phyloP scores from a whole-genome alignment of 345 rosid species.

The Physaria fendleri region DNA sequence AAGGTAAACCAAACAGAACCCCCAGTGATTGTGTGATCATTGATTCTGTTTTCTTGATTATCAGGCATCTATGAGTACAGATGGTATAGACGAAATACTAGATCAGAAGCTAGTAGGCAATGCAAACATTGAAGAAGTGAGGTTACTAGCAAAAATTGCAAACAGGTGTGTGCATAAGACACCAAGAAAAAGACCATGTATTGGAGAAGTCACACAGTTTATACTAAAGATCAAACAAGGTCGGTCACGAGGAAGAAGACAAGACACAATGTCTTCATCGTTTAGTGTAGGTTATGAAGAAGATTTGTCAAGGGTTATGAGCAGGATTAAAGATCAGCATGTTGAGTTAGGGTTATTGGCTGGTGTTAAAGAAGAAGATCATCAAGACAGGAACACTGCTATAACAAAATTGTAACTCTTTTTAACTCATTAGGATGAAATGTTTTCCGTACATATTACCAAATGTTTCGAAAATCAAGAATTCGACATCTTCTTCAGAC shows the following conservation, averaged over 20 bases:
- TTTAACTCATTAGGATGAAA: not conserved
- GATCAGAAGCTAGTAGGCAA: slow-evolving; percentile 60
- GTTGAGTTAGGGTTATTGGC: slow-evolving; percentile 56
- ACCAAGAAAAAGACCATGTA: slow-evolving; percentile 74
- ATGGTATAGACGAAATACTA: slow-evolving; percentile 79
- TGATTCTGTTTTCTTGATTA: not conserved
- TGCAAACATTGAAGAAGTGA: slow-evolving; percentile 60
- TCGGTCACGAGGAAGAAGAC: slow-evolving; percentile 30
- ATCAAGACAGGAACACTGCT: slow-evolving; percentile 11
- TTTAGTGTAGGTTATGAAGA: slow-evolving; percentile 25
- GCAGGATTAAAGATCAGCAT: slow-evolving; percentile 67
- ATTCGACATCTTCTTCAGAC: not conserved
- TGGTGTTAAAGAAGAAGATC: slow-evolving; percentile 37
- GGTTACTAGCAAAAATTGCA: slow-evolving; percentile 56
- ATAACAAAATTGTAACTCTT: slow-evolving; percentile 3
- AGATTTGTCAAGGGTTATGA: slow-evolving; percentile 46
- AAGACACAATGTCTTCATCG: slow-evolving; percentile 29
- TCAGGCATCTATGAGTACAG: slow-evolving; percentile 82
- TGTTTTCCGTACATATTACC: slow-evolving; percentile 15
- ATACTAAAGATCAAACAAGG: slow-evolving; percentile 64
- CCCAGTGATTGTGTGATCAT: not conserved
- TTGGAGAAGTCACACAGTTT: slow-evolving; percentile 75
- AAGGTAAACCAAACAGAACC: not conserved
- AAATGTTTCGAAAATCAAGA: not conserved
- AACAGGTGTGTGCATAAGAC: slow-evolving; percentile 65